These are phyloP conservation scores for Diaporthe sp. DNA, from an alignment of 2,329 filamentous ascomycete genomes.

Conservation along the genomic window DNA sequence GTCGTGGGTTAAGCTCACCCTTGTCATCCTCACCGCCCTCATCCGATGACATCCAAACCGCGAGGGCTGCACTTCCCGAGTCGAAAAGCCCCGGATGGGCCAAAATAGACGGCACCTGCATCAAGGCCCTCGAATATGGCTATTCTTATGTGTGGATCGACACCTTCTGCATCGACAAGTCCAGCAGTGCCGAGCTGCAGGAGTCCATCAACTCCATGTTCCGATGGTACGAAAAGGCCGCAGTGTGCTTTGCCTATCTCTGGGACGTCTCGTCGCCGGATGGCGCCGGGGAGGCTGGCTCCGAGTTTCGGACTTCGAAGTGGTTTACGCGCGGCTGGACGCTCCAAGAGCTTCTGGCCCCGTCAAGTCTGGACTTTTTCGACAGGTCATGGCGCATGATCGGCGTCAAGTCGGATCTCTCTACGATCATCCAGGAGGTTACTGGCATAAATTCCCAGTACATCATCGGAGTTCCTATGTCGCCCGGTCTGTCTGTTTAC, in stretches of 20 bases:
- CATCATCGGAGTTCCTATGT: neutral
- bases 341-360: constrained; percentile 43
- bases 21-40: neutral
- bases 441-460: neutral
- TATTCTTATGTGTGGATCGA: neutral
- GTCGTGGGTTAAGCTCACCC: neutral
- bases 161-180: constrained; percentile 16
- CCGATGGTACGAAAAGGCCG: constrained; percentile 1
- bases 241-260: constrained; percentile 6
- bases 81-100: constrained; percentile 10
- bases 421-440: constrained; percentile 2
- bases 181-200: constrained; percentile 23
- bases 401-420: constrained; percentile 36
- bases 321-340: constrained; percentile 39
- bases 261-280: neutral
- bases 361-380: constrained; percentile 44
- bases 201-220: constrained; percentile 26
- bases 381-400: constrained; percentile 41
- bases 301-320: neutral
- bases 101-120: constrained; percentile 13
- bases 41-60: neutral
- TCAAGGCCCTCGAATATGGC: neutral
- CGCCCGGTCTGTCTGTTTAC: neutral
- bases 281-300: neutral
- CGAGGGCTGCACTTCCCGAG: neutral